Base-by-base conservation (phyloP, 2,329 filamentous ascomycete species). In the Geosmithia morbida region DNA sequence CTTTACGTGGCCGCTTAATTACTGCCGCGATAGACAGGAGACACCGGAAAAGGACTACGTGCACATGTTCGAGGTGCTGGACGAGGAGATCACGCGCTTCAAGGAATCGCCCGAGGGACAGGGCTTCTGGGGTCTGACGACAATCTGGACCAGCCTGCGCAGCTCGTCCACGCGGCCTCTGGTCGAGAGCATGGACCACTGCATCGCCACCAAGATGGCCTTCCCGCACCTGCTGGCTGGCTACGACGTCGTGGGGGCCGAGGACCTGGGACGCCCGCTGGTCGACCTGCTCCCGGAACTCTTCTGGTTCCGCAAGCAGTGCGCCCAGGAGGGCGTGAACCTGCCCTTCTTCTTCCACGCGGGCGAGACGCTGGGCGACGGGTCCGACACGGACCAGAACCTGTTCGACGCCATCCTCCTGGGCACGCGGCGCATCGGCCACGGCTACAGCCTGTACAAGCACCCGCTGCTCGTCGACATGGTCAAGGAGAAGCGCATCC, bases 321-420 rank as follows among this genome's bases (percentile, higher is more conserved):
- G 88, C 61, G 76, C 78, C 1, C 74, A 85, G 58, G 82, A 87
- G 57, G 79, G 76, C 2, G 76, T 96, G 39, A 79, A 87, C 45
- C 80, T 98, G 10, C 90, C 90, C 1, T 95, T 96, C 69, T 94
- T 94, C 70, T 94, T 97, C 68, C 89, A 96, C 61, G 89, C 90
- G 0, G 90, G 89, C 53, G 89, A 96, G 65, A 87, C 81, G 33
- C 77, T 94, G 1, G 87, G 87, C 20, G 67, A 71, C 51, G 88
- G 87, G 26, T 81, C 80, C 54, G 72, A 71, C 18, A 83, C 84
- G 0, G 89, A 96, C 57, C 57, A 66, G 51, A 96, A 96, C 62
- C 74, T 97, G 2, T 95, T 88, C 60, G 89, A 96, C 60, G 88
- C 88, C 1, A 74, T 97, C 14, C 68, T 96, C 8, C 75, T 97